phyloP scores from a whole-genome alignment of 2,329 filamentous ascomycete species.

The Penicillium sp. region DNA sequence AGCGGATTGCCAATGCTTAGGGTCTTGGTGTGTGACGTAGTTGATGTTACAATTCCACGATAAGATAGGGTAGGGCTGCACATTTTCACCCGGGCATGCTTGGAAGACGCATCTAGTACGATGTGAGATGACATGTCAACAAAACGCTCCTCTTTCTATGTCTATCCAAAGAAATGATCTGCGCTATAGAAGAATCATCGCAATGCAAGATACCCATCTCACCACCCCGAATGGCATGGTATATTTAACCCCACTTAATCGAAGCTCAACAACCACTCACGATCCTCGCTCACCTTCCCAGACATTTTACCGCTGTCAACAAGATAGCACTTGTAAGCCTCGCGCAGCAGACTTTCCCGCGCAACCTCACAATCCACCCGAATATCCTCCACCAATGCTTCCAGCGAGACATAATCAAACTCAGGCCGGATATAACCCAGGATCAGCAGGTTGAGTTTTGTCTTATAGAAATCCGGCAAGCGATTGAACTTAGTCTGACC shows the following conservation, averaged over 20 bases:
- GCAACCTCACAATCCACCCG: conserved; percentile 83
- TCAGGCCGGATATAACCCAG: conserved; percentile 87
- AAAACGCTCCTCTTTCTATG: background rate
- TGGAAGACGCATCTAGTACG: background rate
- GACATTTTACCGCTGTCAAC: conserved; percentile 27
- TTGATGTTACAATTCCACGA: background rate
- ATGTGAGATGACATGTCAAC: background rate
- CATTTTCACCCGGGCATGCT: too few species aligned
- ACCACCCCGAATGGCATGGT: background rate
- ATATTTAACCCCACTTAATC: background rate
- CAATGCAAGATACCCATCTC: conserved; percentile 1
- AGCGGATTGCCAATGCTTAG: conserved; percentile 1
- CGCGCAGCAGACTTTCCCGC: conserved; percentile 65
- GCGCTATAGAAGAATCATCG: background rate
- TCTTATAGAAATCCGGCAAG: conserved; percentile 76
- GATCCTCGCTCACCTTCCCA: conserved; percentile 30
- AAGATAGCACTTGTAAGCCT: conserved; percentile 53
- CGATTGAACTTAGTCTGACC: conserved; percentile 37
- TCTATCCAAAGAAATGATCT: background rate
- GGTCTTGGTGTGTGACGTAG: conserved; percentile 4
- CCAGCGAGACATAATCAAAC: conserved; percentile 79
- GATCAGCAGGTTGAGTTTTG: conserved; percentile 73
- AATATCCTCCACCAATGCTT: conserved; percentile 85
- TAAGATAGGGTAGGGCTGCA: too few species aligned
- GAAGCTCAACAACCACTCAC: conserved; percentile 37